Base-by-base conservation (phyloP, 352 stramenopile species). In the Phytophthora citrophthora region DNA sequence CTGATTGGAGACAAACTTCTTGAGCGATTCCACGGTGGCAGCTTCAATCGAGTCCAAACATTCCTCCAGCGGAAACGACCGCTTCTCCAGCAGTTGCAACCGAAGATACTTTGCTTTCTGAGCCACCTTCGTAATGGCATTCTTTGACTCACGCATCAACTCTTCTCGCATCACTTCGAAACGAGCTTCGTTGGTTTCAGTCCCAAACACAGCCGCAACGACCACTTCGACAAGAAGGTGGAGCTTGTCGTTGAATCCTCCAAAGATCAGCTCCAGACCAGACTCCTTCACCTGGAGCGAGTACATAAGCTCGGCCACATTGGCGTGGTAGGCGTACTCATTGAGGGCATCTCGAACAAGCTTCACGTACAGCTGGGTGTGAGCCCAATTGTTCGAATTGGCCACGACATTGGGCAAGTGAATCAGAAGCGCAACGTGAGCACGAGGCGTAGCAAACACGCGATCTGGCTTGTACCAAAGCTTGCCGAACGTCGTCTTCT, bases 221-320 rank as follows among this genome's bases (percentile, higher is more conserved):
- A 93, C 80, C n/a, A 88, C 75, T 23, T 90, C 55, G 11, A 90
- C 79, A 41, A 93, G 68, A 38, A 85, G n/a, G 13, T 74, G 58
- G 16, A 92, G 61, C 47, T 93, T 93, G 55, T 93, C 79, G 54
- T 89, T 91, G 44, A 90, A 93, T 12, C 85, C 85, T n/a, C 81
- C 79, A 58, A 88, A 86, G 31, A 90, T 61, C 23, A 93, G 64
- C 61, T 92, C 81, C 32, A 93, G 44, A 0, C 79, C 81, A 11
- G 65, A 74, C 13, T 90, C 85, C 34, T 88, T 92, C 2, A 89
- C 68, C 15, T 78, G 72, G 12, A 93, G 64, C 32, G 77, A 87
- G 61, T 91, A 93, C 63, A 75, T 86, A 32, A 91, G 71, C 55
- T 91, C 80, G 0, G 85, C 83, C 27, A 91, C 83, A 46, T 86